Conservation (phyloP, 2,329 filamentous ascomycete genomes). For the Xylariaceae sp. region DNA sequence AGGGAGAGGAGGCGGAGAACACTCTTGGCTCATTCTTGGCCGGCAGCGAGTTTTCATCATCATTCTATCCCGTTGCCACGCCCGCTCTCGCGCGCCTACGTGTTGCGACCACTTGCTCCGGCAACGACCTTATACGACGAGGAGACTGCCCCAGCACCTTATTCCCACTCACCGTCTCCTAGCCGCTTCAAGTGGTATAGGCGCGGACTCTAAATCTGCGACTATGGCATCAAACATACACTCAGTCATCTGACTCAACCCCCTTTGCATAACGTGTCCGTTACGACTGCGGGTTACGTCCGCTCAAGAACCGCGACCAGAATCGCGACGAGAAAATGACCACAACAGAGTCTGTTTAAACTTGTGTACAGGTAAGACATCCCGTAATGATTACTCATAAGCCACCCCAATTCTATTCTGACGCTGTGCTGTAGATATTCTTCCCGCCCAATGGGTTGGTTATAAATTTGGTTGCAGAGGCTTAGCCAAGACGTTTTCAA, state of each 20-base stretch:
- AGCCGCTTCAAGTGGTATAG: neutral
- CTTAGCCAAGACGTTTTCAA: conserved; percentile 5
- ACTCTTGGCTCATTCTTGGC: conserved; percentile 19
- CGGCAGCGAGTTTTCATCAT: conserved; percentile 21
- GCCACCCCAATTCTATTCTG: no score
- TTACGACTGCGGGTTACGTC: no score
- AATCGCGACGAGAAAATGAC: no score
- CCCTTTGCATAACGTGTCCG: no score
- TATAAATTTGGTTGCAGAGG: neutral
- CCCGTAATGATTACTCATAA: no score
- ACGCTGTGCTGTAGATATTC: no score
- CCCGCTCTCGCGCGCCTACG: neutral
- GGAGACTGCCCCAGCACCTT: conserved; percentile 13
- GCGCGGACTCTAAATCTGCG: neutral
- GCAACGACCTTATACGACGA: conserved; percentile 17
- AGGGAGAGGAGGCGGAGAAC: conserved; percentile 7
- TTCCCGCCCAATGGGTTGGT: neutral
- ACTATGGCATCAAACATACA: neutral
- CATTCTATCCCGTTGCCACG: conserved; percentile 8
- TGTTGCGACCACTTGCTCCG: conserved; percentile 9
- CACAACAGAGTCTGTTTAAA: no score
- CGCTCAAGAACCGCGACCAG: no score
- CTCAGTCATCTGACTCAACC: no score
- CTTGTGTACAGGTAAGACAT: no score
- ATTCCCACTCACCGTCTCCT: conserved; percentile 3